Base-by-base conservation (phyloP, 441 rosid genomes). In the Manihot esculenta region DNA sequence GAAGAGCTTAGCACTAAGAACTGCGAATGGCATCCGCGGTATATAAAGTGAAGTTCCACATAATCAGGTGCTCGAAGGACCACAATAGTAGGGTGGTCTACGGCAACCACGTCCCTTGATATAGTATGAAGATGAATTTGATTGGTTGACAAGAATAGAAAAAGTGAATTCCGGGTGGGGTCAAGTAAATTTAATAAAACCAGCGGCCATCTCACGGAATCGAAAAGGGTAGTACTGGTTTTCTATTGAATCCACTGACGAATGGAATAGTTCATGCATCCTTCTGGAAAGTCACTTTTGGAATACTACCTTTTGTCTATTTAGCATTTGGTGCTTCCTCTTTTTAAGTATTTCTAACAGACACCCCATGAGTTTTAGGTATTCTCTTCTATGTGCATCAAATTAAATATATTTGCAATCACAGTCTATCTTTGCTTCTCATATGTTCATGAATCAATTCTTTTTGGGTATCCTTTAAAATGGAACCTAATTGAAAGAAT, bases 191-290 rank as follows among this genome's bases (percentile, higher is more conserved):
- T 13, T 27, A 27, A 2, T 27, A 30, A 68, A 69, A 69, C 72
- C 64, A 58, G 54, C 21, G 26, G 64, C 53, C 1, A 45, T 47
- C 9, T 7, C 14, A 24, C 20, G 54, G 47, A 35, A n/a, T 35
- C 70, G 54, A 57, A n/a, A 21, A 42, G 62, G 7, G 55, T 58
- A 41, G 72, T 45, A 44, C 18, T 56, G 51, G 44, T 15, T 27
- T 10, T 12, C 3, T 14, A 63, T 42, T 44, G 33, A 45, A 45
- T 10, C 42, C 26, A 42, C 1, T 24, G 11, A 26, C 21, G 12
- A 51, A 35, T 49, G 7, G 42, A 55, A 63, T 23, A 17, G 70
- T 66, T 24, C 71, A 68, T 68, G 63, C 53, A 55, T 68, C 63
- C 18, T 11, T 51, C 48, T 35, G 17, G 58, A 30, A 65, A 24